phyloP scores from a whole-genome alignment of 2,329 filamentous ascomycete genomes.

The Didymella exigua region DNA sequence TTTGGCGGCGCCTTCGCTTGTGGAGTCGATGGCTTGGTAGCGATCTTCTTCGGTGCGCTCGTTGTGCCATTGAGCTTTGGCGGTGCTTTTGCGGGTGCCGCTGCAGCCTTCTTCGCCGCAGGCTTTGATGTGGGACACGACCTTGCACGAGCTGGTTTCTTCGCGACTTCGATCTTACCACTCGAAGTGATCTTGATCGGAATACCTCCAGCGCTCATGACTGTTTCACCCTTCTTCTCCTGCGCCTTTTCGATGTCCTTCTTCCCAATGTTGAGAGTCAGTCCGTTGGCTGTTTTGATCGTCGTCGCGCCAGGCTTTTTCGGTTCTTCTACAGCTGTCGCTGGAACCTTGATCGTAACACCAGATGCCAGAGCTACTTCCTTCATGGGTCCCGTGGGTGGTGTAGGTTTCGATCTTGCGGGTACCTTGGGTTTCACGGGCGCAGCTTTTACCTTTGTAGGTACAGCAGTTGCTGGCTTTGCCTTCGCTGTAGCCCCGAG shows the following conservation, averaged over 20 bases:
- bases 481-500: slow-evolving; percentile 4
- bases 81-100: slow-evolving; percentile 2
- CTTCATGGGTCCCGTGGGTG: slow-evolving; percentile 34
- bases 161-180: slow-evolving; percentile 29
- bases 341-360: slow-evolving; percentile 43
- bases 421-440: background rate
- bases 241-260: slow-evolving; percentile 42
- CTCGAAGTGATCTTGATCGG: slow-evolving; percentile 42
- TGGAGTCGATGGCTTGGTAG: background rate
- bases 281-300: slow-evolving; percentile 37
- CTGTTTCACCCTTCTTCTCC: slow-evolving; percentile 31
- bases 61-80: slow-evolving; percentile 2
- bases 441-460: slow-evolving; percentile 16
- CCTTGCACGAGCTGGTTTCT: slow-evolving; percentile 18
- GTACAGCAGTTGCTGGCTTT: slow-evolving; percentile 19
- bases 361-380: slow-evolving; percentile 40
- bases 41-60: background rate
- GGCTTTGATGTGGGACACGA: background rate
- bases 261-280: slow-evolving; percentile 39
- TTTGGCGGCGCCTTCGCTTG: slow-evolving; percentile 4
- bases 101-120: slow-evolving; percentile 12
- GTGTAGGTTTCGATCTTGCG: slow-evolving; percentile 20
- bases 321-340: slow-evolving; percentile 35
- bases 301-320: slow-evolving; percentile 37
- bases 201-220: slow-evolving; percentile 39